Base-by-base conservation (phyloP, 257 asterid species). In the Jasminum sambac region DNA sequence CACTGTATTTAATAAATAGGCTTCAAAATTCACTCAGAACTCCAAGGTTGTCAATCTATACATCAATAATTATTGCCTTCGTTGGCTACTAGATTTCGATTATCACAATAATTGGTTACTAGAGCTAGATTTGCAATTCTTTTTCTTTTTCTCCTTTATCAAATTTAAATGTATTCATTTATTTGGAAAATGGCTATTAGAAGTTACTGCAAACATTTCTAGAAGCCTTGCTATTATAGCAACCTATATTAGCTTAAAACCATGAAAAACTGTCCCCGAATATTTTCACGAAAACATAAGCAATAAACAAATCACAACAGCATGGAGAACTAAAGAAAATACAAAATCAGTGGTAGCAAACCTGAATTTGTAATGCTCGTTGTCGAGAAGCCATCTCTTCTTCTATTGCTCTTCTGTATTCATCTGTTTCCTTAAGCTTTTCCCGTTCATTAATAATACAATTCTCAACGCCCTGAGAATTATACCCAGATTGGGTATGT, bases 381-480 rank as follows among this genome's bases (percentile, higher is more conserved):
- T 84, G 82, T 66, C 98, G 83, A 16, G 95, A 86, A 44, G 96
- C 96, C 87, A 76, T 76, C 77, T 94, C 99, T 84, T 86, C 93
- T 83, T 87, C 96, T 55, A 78, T 41, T 23, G 95, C 96, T 65
- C 77, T 88, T 79, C 83, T 88, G 77, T 88, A 94, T 73, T 86
- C 97, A 59, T 88, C 95, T 2, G 99, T 94, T 79, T 94, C 97
- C 88, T 94, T 94, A 21, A 80, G 83, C 76, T 80, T 88, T 73
- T 94, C 99, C 38, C 93, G 89, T 21, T 79, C 90, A 67, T 43
- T 73, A 62, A 82, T 72, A 25, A 89, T 58, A 66, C 75, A 74
- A 63, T 77, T 74, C 76, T 65, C 81, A 11, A 2, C 72, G 66
- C 44, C 68, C 55, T 46, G 68, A 34, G 41, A 42, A 24, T 44